phyloP scores from a whole-genome alignment of 768 basidiomycete genomes.

The Leccinum olivaceopallidum region DNA sequence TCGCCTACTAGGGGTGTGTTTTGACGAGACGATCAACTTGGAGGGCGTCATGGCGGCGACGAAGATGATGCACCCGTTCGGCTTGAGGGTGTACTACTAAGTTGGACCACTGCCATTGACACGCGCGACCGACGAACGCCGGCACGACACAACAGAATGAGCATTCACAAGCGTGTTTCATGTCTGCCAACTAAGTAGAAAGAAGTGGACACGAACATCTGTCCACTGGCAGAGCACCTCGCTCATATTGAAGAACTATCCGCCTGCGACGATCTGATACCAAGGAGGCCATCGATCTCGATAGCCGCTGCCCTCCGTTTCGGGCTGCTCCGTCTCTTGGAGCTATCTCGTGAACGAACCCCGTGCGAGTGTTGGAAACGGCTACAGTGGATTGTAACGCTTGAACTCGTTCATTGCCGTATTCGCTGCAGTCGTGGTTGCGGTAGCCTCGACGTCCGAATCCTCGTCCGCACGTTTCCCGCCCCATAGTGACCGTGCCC shows the following conservation, averaged over 20 bases:
- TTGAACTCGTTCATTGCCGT: too few relatives aligned
- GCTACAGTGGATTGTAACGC: too few relatives aligned
- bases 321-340: slow-evolving; percentile 5
- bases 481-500: too few relatives aligned
- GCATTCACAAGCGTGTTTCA: neutral
- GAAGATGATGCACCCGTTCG: slow-evolving; percentile 97
- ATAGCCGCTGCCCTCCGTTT: slow-evolving; percentile 26
- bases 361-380: slow-evolving; percentile 30
- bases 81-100: slow-evolving; percentile 92
- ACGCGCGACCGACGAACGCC: neutral
- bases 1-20: slow-evolving; percentile 77
- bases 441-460: too few relatives aligned
- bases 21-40: slow-evolving; percentile 84
- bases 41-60: slow-evolving; percentile 78
- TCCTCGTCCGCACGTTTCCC: too few relatives aligned
- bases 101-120: slow-evolving; percentile 65
- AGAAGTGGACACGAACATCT: slow-evolving; percentile 52
- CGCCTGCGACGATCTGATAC: slow-evolving; percentile 76
- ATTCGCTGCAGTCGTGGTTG: too few relatives aligned
- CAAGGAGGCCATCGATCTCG: slow-evolving; percentile 27
- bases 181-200: neutral
- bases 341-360: slow-evolving; percentile 78
- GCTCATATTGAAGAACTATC: slow-evolving; percentile 82
- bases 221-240: slow-evolving; percentile 88
- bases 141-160: neutral